A percentile compares a stretch with the other conserved stretches of the same genome.
Conservation (phyloP, 2,329 filamentous ascomycete species). For the Fusarium ramigenum region DNA sequence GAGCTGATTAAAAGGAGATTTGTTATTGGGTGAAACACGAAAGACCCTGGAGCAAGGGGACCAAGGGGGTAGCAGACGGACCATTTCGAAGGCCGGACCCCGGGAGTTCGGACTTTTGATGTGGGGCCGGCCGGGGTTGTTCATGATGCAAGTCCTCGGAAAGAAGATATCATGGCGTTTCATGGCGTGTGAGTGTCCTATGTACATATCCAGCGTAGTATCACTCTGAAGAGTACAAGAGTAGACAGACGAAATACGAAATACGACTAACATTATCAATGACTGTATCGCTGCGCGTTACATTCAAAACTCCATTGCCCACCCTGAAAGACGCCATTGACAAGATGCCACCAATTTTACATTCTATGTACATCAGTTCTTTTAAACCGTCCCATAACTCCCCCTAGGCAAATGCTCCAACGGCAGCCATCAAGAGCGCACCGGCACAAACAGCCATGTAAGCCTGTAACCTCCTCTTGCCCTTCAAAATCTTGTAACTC, state of each 20-base stretch:
- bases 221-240: not conserved
- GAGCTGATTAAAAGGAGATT: conserved; percentile 32
- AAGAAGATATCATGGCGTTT: not conserved
- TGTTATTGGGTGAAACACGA: conserved; percentile 15
- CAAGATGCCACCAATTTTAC: conserved; percentile 5
- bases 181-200: not conserved
- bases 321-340: conserved; percentile 16
- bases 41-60: not conserved
- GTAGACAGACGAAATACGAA: no score
- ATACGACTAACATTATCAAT: not conserved
- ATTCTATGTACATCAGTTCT: conserved; percentile 29
- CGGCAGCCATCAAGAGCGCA: conserved; percentile 74
- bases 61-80: conserved; percentile 15
- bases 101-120: conserved; percentile 20
- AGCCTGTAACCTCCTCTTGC: conserved; percentile 68
- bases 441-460: conserved; percentile 71
- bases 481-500: conserved; percentile 74
- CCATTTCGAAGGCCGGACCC: conserved; percentile 22
- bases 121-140: conserved; percentile 28
- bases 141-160: not conserved
- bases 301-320: conserved; percentile 6
- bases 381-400: not conserved
- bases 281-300: not conserved
- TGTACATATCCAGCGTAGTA: not conserved
- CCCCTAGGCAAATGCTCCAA: conserved; percentile 75